phyloP scores from a whole-genome alignment of 1,284 basidiomycete species.

The Malassezia sympodialis region DNA sequence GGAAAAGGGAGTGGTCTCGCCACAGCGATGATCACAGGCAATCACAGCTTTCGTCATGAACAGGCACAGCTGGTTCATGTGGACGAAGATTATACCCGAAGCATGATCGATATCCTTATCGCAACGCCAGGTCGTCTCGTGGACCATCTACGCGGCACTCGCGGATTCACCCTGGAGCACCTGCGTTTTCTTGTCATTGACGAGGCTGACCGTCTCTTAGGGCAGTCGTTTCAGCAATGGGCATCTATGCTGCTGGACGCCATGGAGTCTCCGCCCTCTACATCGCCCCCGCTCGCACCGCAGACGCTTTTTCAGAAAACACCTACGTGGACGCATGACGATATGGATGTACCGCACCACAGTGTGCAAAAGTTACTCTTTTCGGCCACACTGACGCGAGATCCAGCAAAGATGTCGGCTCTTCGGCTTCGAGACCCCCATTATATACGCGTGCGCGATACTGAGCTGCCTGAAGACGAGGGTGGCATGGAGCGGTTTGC shows the following conservation, averaged over 20 bases:
- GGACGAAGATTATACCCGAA: slow-evolving; percentile 3
- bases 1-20: slow-evolving; percentile 72
- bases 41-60: slow-evolving; percentile 44
- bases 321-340: slow-evolving; percentile 11
- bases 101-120: slow-evolving; percentile 74
- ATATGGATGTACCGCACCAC: slow-evolving; percentile 9
- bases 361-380: slow-evolving; percentile 86
- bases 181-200: slow-evolving; percentile 92
- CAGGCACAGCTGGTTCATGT: slow-evolving; percentile 29
- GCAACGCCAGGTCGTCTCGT: slow-evolving; percentile 90
- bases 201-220: slow-evolving; percentile 87
- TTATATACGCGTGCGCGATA: slow-evolving; percentile 69
- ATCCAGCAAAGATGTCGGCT: slow-evolving; percentile 80
- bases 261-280: slow-evolving; percentile 4
- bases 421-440: slow-evolving; percentile 69
- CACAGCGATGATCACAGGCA: slow-evolving; percentile 52
- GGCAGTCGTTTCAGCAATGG: slow-evolving; percentile 95
- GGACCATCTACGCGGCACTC: slow-evolving; percentile 76
- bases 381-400: slow-evolving; percentile 86
- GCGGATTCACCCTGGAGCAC: slow-evolving; percentile 81
- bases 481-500: slow-evolving; percentile 48
- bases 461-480: slow-evolving; percentile 56
- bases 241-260: slow-evolving; percentile 28
- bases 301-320: not conserved
- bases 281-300: slow-evolving; percentile 1